Conservation (phyloP, 768 basidiomycete species). For the Lanmaoa pseudosensibilis region DNA sequence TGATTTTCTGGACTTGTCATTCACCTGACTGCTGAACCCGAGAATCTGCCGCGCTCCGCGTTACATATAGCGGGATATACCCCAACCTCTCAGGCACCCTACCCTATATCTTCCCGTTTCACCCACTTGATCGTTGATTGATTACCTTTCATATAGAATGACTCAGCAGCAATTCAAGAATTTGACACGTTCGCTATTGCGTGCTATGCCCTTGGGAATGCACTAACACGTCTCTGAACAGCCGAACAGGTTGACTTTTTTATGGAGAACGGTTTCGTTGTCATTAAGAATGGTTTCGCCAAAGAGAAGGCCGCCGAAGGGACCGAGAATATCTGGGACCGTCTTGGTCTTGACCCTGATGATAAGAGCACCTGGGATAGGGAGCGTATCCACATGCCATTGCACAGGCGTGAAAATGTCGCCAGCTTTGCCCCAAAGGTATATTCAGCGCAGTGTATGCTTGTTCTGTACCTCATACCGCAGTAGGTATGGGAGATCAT, state of each 20-base stretch:
- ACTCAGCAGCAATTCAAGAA: constrained; percentile 6
- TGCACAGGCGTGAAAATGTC: constrained; percentile 41
- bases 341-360: constrained; percentile 50
- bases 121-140: background rate
- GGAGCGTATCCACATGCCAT: constrained; percentile 57
- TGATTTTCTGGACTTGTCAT: background rate
- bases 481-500: background rate
- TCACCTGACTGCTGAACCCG: constrained; percentile 3
- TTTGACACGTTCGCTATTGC: constrained; percentile 35
- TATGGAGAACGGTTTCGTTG: constrained; percentile 53
- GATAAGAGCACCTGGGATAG: constrained; percentile 56
- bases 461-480: background rate
- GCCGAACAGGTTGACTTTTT: constrained; percentile 54
- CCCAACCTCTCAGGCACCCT: background rate
- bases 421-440: constrained; percentile 54
- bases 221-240: constrained; percentile 13
- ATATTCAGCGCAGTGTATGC: background rate
- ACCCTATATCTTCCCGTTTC: background rate
- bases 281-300: constrained; percentile 53
- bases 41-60: background rate
- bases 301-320: constrained; percentile 47
- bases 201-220: background rate
- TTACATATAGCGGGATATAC: background rate
- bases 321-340: constrained; percentile 51
- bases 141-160: background rate